Conservation (phyloP, 441 rosid species). For the Gossypium armourianum region DNA sequence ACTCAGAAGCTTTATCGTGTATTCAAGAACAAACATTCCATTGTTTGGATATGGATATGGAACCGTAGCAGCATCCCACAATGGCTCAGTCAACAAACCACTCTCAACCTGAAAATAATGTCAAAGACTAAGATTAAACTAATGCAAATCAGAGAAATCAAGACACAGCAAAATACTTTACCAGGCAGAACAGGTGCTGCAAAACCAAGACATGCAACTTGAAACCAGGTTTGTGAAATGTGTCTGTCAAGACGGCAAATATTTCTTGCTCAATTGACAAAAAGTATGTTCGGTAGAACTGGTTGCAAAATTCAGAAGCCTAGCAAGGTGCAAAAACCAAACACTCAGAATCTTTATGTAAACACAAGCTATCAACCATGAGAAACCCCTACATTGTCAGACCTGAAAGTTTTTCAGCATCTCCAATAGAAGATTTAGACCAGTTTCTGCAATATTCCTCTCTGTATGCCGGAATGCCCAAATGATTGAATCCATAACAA, state of each 20-base stretch:
- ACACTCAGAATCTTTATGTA: conserved; percentile 15
- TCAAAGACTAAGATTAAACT: background rate
- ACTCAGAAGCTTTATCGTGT: conserved; percentile 83
- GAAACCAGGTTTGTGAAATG: conserved; percentile 98
- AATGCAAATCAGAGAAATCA: conserved; percentile 22
- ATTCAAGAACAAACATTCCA: conserved; percentile 66
- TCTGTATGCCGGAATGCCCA: conserved; percentile 99
- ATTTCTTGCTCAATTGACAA: conserved; percentile 84
- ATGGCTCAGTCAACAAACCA: conserved; percentile 70
- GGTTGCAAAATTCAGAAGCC: conserved; percentile 67
- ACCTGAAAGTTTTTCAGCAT: conserved; percentile 97
- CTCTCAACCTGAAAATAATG: conserved; percentile 57
- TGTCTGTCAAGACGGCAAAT: conserved; percentile 90
- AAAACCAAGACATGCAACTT: conserved; percentile 86
- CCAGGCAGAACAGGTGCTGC: conserved; percentile 82
- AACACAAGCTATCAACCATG: background rate
- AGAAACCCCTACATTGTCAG: conserved; percentile 15
- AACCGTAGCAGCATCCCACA: conserved; percentile 77
- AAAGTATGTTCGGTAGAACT: conserved; percentile 56
- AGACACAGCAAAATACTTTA: conserved; percentile 21
- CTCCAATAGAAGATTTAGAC: conserved; percentile 76
- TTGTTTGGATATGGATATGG: conserved; percentile 66
- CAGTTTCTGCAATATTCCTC: conserved; percentile 96
- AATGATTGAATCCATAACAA: conserved; percentile 95
- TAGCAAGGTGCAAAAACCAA: conserved; percentile 25